These are phyloP conservation scores for Leccinellum rugosiceps DNA, from an alignment of 768 basidiomycete genomes.

Conservation along the genomic window DNA sequence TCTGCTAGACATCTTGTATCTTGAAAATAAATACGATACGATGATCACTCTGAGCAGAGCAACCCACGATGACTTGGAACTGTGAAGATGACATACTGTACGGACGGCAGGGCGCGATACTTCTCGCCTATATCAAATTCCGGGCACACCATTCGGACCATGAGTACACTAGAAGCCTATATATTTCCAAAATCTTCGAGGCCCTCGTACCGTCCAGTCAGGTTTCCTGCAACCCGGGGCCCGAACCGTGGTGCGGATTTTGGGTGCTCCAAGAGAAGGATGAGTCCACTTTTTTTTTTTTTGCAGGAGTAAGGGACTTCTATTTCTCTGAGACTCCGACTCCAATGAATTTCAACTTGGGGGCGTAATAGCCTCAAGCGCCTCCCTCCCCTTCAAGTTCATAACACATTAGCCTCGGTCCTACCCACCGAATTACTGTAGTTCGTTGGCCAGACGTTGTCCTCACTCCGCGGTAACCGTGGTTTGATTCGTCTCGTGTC, in stretches of 20 bases:
- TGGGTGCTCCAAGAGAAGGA: not conserved
- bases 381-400: not conserved
- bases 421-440: not conserved
- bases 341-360: not conserved
- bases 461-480: not conserved
- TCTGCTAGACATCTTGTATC: too few species aligned
- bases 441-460: not conserved
- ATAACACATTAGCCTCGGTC: not conserved
- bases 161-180: not conserved
- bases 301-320: not conserved
- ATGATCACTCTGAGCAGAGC: not conserved
- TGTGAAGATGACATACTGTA: not conserved
- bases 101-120: too few species aligned
- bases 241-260: not conserved
- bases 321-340: not conserved
- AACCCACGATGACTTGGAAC: not conserved
- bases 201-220: not conserved
- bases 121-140: too few species aligned
- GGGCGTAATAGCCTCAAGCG: not conserved
- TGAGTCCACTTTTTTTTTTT: not conserved
- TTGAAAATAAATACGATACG: not conserved
- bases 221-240: not conserved
- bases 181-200: not conserved
- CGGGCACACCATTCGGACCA: not conserved
- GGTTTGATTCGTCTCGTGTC: not conserved